Evolutionary conservation across 106 monocot genomes (phyloP).

Genomic region (Dendrobium huoshanense): DNA sequence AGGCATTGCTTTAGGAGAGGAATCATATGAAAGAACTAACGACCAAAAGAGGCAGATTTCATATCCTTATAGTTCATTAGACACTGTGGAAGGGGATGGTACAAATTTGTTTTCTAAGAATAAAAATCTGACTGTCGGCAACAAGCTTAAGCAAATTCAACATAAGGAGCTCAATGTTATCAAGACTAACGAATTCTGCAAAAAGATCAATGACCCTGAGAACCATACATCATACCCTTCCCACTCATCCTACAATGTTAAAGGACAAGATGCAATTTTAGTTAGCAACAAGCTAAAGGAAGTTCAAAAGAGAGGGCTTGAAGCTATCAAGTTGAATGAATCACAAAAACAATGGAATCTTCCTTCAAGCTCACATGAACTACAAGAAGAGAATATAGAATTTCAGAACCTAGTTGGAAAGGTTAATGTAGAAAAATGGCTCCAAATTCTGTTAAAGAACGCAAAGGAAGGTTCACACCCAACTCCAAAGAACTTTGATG

Average conservation of each 20-base stretch:
- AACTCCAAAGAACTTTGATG: not conserved
- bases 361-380: not conserved
- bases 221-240: not conserved
- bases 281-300: not conserved
- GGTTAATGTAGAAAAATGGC: slow-evolving; percentile 78
- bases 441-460: slow-evolving; percentile 46
- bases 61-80: too few relatives aligned
- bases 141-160: slow-evolving; percentile 9
- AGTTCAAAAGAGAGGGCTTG: slow-evolving; percentile 6
- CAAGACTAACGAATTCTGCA: not conserved
- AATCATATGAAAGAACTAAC: not conserved
- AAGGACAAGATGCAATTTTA: not conserved
- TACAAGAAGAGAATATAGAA: slow-evolving; percentile 25
- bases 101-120: not conserved
- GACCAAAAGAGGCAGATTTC: not conserved
- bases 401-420: slow-evolving; percentile 41
- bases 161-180: not conserved
- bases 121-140: not conserved
- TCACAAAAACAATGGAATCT: not conserved
- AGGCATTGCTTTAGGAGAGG: not conserved
- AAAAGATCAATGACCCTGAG: not conserved
- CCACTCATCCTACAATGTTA: not conserved
- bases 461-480: slow-evolving; percentile 19
- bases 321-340: slow-evolving; percentile 1
- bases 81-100: slow-evolving; percentile 1